Evolutionary conservation across 176 grass and related monocot species (phyloP), one percentile per base, ranked within the genome.

Genomic region (Canna indica): DNA sequence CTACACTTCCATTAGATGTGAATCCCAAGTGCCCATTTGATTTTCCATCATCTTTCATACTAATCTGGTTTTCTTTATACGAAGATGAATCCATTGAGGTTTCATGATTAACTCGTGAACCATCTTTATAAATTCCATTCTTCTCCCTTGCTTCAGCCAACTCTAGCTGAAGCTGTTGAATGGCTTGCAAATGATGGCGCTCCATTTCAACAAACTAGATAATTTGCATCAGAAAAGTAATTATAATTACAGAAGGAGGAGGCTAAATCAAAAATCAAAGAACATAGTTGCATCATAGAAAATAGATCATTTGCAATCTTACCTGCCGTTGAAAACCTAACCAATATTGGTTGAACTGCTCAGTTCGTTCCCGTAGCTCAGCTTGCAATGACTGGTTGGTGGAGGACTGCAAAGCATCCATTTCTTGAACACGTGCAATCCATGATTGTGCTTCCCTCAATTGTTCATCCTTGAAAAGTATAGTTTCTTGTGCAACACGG

Each of bases 321-420:
- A 90, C 94, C 78, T 99, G 94, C 52, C 86, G 87, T 68, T 99
- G 94, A 74, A 83, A 85, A 72, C 78, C 84, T 26, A 87, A 67
- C 94, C 89, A 99, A 70, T 79, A 99, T 80, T 99, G 89, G 82
- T 85, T 83, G 77, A 99, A 99, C 69, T 99, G 94, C 53, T 99
- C 94, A 71, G 81, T 88, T 52, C 90, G 89, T 30, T 99, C 94
- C 2, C 90, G 84, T 65, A 99, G 63, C 54, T 99, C 94, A 80
- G 74, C 73, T 85, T 99, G 94, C 18, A 99, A 48, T 30, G 84
- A 81, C 73, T 96, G 92, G 41, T 74, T 84, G 36, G 71, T 81
- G 58, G 83, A 58, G 29, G 84, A 90, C 63, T 99, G 88, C 59
- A 99, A 85, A 64, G 73, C 83, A 82, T 99, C 94, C 82, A 93